Conservation (phyloP, 441 rosid species). For the Bocquillonia castaneifolia region DNA sequence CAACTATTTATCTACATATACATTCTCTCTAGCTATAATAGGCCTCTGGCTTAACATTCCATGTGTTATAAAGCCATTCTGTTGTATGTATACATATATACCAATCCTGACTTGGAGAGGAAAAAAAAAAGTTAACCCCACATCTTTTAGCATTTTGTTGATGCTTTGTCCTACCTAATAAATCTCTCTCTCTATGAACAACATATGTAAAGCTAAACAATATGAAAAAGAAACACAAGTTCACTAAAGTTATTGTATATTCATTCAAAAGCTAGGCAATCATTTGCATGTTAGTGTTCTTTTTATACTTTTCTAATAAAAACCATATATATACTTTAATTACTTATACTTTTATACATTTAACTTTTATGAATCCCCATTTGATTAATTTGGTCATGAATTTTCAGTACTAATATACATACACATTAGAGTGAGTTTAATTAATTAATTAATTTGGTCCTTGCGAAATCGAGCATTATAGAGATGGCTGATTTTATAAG, state of each 20-base stretch:
- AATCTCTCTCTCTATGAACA: slow-evolving; percentile 4
- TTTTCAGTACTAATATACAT: not conserved
- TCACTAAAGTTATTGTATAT: slow-evolving; percentile 8
- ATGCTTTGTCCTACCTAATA: slow-evolving; percentile 17
- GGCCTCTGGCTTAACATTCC: slow-evolving; percentile 8
- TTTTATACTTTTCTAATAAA: not conserved
- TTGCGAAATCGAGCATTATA: slow-evolving; percentile 1
- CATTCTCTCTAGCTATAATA: not conserved
- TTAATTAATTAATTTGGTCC: no score
- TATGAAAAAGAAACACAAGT: slow-evolving; percentile 4
- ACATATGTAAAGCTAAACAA: slow-evolving; percentile 4
- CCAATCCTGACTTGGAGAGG: not conserved
- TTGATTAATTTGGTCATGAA: not conserved
- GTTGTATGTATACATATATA: not conserved
- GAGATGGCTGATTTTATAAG: slow-evolving; percentile 12
- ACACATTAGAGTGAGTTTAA: no score
- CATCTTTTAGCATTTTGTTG: slow-evolving; percentile 14
- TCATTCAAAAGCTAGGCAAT: slow-evolving; percentile 17
- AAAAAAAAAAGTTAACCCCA: not conserved
- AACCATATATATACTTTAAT: not conserved
- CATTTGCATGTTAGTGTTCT: slow-evolving; percentile 16
- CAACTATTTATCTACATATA: not conserved
- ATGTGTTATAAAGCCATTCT: slow-evolving; percentile 6
- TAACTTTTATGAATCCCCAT: not conserved
- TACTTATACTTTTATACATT: not conserved